Evolutionary conservation across 1,284 basidiomycete species (phyloP).

Genomic region (Microbotryomycetes sp.): DNA sequence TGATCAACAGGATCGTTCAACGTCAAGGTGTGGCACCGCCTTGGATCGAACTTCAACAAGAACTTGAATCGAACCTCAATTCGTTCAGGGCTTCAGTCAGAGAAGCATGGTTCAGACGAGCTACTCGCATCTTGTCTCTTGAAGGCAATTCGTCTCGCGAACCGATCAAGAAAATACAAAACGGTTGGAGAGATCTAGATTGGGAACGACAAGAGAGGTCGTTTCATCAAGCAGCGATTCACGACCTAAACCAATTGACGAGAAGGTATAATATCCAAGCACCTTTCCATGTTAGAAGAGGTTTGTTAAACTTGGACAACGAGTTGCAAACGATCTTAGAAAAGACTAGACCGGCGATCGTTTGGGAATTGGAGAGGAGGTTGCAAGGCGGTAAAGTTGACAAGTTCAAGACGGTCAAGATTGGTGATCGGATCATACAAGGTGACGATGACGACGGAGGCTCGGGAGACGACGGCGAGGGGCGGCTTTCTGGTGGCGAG

Average conservation of each 20-base stretch:
- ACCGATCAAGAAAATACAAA: constrained; percentile 41
- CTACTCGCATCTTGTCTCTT: constrained; percentile 53
- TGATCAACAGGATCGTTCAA: constrained; percentile 84
- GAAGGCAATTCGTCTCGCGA: constrained; percentile 44
- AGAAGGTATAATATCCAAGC: constrained; percentile 71
- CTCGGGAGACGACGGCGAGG: constrained; percentile 7
- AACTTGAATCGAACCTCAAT: constrained; percentile 52
- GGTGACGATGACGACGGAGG: not conserved
- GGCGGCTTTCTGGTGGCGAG: no score
- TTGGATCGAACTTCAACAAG: constrained; percentile 78
- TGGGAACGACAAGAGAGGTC: constrained; percentile 64
- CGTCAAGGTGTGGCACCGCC: constrained; percentile 78
- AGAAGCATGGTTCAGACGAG: constrained; percentile 58
- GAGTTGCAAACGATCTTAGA: constrained; percentile 57
- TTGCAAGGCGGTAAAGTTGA: constrained; percentile 33
- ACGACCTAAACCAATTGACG: constrained; percentile 64
- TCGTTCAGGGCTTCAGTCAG: constrained; percentile 58
- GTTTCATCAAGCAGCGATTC: constrained; percentile 64
- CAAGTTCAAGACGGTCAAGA: not conserved
- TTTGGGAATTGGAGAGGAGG: constrained; percentile 50
- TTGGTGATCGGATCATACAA: not conserved
- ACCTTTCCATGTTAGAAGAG: constrained; percentile 61
- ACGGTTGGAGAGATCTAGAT: constrained; percentile 55
- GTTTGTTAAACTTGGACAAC: constrained; percentile 50
- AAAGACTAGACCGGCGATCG: constrained; percentile 42